Conservation (phyloP, 108 stramenopile genomes). For the Hondaea fermentalgiana region DNA sequence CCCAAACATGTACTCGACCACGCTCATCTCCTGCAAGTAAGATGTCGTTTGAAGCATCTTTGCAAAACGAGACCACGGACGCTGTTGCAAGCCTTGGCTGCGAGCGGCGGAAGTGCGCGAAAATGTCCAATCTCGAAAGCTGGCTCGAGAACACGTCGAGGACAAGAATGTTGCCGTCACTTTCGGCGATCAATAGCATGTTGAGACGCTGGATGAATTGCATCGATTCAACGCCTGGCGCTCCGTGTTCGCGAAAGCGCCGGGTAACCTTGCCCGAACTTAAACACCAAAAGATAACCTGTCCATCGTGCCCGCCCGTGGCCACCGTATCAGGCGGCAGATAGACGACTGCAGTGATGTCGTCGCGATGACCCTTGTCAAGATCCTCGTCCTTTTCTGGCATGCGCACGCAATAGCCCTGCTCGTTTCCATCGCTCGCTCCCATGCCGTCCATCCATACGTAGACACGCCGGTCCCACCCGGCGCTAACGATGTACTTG, state of each 20-base stretch:
- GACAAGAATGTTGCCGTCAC: background rate
- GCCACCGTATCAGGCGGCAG: constrained; percentile 29
- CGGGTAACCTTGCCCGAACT: constrained; percentile 22
- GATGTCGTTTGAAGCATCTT: background rate
- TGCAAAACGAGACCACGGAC: background rate
- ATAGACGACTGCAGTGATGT: constrained; percentile 26
- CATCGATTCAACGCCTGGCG: background rate
- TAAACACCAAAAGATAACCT: constrained; percentile 30
- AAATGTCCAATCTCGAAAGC: background rate
- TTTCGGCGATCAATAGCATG: constrained; percentile 5
- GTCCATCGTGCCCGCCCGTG: constrained; percentile 37
- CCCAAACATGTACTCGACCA: background rate
- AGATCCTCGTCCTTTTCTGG: background rate
- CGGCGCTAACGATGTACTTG: constrained; percentile 34
- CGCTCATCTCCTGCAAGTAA: background rate
- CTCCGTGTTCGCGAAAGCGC: background rate
- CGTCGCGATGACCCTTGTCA: constrained; percentile 25
- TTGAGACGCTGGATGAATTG: background rate
- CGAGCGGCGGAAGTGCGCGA: background rate
- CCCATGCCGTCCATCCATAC: constrained; percentile 22
- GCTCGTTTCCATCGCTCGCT: background rate
- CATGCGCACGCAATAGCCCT: constrained; percentile 7
- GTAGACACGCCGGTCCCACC: constrained; percentile 36
- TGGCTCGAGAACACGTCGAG: background rate
- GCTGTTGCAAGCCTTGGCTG: background rate